phyloP scores from a whole-genome alignment of 208 protist genomes.

The Trypanosomatidae sp. region DNA sequence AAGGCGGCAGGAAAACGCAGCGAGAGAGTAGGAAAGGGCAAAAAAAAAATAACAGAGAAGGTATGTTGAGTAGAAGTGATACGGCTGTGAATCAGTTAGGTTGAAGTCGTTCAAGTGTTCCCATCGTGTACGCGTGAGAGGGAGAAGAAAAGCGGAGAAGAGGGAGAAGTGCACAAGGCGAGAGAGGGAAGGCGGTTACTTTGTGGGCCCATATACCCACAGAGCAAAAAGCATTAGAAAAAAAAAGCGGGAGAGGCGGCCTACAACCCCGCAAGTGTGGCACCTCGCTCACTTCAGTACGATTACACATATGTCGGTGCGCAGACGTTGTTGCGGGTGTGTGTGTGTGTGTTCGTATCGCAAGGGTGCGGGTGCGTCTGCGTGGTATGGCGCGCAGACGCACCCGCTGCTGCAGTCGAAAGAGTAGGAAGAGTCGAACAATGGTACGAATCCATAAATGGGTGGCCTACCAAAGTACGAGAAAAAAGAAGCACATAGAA shows the following conservation, averaged over 20 bases:
- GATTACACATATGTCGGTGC: not conserved
- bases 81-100: conserved; percentile 1
- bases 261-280: not conserved
- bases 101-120: not conserved
- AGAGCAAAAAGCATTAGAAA: not conserved
- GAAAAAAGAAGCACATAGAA: not conserved
- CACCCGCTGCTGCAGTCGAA: not conserved
- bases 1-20: not conserved
- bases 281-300: not conserved
- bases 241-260: not conserved
- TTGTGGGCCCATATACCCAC: not conserved
- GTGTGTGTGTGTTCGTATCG: not conserved
- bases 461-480: not conserved
- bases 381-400: not conserved
- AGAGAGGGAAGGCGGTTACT: conserved; percentile 3
- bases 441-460: not conserved
- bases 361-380: not conserved
- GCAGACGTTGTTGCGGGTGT: no score
- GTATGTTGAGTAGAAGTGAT: not conserved
- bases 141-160: conserved; percentile 3
- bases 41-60: conserved; percentile 20
- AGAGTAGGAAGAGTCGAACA: not conserved
- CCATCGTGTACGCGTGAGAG: not conserved
- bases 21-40: not conserved
- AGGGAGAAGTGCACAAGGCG: conserved; percentile 8